Percentiles rank a stretch among this genome's conserved stretches.
These are phyloP conservation scores for Cardamine occulta DNA, from an alignment of 345 rosid species.

Conservation along the genomic window DNA sequence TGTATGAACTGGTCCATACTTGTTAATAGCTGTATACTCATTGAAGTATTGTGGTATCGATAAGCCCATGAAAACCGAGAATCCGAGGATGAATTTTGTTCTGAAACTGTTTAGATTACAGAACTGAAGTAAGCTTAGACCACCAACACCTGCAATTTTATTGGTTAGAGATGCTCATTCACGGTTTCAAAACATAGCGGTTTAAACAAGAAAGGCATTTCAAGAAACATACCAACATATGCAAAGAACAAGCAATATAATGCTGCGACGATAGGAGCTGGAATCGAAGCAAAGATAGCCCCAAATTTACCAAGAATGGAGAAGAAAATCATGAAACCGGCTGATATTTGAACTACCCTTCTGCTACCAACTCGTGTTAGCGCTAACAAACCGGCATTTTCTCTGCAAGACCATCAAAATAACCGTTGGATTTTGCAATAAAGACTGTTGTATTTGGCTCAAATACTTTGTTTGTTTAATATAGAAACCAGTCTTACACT, in stretches of 20 bases:
- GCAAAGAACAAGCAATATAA: conserved; percentile 77
- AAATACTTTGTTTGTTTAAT: neutral
- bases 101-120: conserved; percentile 88
- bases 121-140: conserved; percentile 82
- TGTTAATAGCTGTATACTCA: conserved; percentile 59
- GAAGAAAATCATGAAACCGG: conserved; percentile 95
- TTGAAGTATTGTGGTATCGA: conserved; percentile 89
- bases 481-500: conserved; percentile 58
- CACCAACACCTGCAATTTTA: conserved; percentile 61
- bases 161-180: neutral
- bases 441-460: neutral
- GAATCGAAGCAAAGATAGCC: conserved; percentile 88
- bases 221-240: conserved; percentile 68
- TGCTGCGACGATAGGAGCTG: conserved; percentile 77
- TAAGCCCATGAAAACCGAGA: conserved; percentile 84
- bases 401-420: conserved; percentile 50
- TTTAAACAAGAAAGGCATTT: neutral
- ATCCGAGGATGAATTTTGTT: conserved; percentile 75
- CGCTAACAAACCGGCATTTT: conserved; percentile 90
- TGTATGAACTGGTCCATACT: conserved; percentile 66
- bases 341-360: conserved; percentile 93
- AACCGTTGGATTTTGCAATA: neutral
- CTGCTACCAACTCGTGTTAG: conserved; percentile 87
- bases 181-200: neutral
- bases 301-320: conserved; percentile 93